Percentiles rank a stretch among this genome's conserved stretches.
Conservation (phyloP, 495 filamentous ascomycete genomes). For the Penicillium daleae region DNA sequence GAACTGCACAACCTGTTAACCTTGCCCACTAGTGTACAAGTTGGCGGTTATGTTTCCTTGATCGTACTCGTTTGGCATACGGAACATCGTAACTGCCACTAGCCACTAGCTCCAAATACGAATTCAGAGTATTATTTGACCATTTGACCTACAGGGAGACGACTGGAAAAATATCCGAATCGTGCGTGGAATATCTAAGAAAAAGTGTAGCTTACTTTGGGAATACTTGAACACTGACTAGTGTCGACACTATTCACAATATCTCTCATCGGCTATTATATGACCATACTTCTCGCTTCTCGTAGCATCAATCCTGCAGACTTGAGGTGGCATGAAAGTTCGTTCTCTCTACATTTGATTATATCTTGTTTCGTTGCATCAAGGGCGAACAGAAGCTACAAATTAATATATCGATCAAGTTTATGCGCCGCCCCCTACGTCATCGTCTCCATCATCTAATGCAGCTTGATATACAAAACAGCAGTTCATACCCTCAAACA, state of each 20-base stretch:
- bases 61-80: background rate
- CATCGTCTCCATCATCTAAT: slow-evolving; percentile 13
- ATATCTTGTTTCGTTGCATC: slow-evolving; percentile 6
- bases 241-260: background rate
- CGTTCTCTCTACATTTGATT: background rate
- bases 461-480: slow-evolving; percentile 21
- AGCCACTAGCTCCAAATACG: background rate
- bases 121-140: background rate
- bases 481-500: background rate
- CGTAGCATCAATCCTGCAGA: background rate
- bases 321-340: background rate
- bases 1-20: too few relatives aligned
- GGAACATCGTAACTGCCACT: background rate
- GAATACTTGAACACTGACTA: background rate
- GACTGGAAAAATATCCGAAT: background rate
- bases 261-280: background rate
- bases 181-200: background rate
- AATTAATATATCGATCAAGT: slow-evolving; percentile 31
- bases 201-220: background rate
- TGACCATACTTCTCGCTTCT: background rate
- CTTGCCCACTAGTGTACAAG: too few relatives aligned
- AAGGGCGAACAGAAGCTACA: background rate
- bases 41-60: too few relatives aligned
- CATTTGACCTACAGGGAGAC: background rate
- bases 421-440: slow-evolving; percentile 29